These are phyloP conservation scores for Marchantia paleacea DNA, from an alignment of 225 moss, liverwort and hornwort genomes.

Conservation along the genomic window DNA sequence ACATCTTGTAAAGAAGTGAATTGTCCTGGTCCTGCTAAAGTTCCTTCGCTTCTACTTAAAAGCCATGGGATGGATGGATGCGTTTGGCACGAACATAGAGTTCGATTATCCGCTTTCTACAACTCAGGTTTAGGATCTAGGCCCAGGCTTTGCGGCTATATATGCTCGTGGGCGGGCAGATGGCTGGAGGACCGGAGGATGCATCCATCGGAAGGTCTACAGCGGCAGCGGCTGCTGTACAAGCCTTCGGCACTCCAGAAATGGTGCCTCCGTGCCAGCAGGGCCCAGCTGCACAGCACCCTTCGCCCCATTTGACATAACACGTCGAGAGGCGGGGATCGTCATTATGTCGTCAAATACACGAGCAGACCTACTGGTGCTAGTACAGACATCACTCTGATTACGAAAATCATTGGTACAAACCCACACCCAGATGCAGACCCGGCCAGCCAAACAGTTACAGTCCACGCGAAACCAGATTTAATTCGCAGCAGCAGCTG, in stretches of 20 bases:
- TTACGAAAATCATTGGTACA: background rate
- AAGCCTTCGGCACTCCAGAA: background rate
- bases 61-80: background rate
- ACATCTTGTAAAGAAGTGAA: background rate
- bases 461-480: background rate
- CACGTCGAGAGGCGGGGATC: background rate
- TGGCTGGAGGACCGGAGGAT: background rate
- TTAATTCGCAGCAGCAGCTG: background rate
- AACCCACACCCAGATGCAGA: background rate
- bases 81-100: background rate
- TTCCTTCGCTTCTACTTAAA: background rate
- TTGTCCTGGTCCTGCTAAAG: background rate
- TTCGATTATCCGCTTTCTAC: background rate
- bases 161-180: background rate
- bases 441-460: constrained; percentile 1
- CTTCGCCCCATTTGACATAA: background rate
- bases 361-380: constrained; percentile 1
- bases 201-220: background rate
- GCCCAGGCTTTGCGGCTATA: background rate
- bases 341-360: background rate
- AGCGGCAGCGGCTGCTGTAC: background rate
- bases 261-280: constrained; percentile 7
- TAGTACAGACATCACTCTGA: background rate
- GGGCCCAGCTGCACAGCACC: background rate
- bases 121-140: background rate